These are phyloP conservation scores for Triglochin maritima DNA, from an alignment of 106 monocot genomes.

Conservation along the genomic window DNA sequence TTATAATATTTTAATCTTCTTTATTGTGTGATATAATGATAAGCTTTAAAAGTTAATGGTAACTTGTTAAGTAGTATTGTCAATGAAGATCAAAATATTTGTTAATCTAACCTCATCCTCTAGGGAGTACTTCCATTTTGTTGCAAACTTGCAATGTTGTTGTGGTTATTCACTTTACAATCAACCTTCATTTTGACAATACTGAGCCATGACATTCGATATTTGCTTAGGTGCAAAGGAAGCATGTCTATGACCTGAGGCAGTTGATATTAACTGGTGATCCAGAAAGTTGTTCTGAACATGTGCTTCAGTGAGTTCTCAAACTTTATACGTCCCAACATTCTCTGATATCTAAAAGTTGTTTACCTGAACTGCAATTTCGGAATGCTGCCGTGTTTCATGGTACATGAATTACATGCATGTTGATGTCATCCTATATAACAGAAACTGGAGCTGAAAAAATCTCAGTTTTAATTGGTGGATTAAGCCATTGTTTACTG, in stretches of 20 bases:
- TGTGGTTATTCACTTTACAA: background rate
- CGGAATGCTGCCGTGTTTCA: too few species aligned
- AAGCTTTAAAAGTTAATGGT: too few species aligned
- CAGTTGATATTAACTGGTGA: constrained; percentile 82
- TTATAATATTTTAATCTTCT: background rate
- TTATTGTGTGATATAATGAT: background rate
- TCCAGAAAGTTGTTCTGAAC: constrained; percentile 62
- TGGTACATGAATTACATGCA: too few species aligned
- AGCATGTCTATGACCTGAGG: constrained; percentile 92
- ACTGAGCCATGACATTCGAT: background rate
- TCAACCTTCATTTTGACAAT: too few species aligned
- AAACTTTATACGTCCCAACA: background rate
- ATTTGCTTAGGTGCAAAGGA: constrained; percentile 77
- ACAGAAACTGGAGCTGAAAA: too few species aligned
- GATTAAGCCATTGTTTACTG: too few species aligned
- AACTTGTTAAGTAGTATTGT: too few species aligned
- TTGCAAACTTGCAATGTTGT: background rate
- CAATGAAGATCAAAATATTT: too few species aligned
- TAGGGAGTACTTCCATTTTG: background rate
- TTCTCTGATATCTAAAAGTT: background rate
- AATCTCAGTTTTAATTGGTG: too few species aligned
- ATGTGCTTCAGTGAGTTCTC: constrained; percentile 65
- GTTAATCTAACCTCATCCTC: background rate
- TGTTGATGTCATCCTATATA: too few species aligned
- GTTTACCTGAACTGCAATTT: too few species aligned